Percentiles rank a stretch among this genome's conserved stretches.
phyloP scores from a whole-genome alignment of 352 stramenopile species.

The Phytophthora colocasiae region DNA sequence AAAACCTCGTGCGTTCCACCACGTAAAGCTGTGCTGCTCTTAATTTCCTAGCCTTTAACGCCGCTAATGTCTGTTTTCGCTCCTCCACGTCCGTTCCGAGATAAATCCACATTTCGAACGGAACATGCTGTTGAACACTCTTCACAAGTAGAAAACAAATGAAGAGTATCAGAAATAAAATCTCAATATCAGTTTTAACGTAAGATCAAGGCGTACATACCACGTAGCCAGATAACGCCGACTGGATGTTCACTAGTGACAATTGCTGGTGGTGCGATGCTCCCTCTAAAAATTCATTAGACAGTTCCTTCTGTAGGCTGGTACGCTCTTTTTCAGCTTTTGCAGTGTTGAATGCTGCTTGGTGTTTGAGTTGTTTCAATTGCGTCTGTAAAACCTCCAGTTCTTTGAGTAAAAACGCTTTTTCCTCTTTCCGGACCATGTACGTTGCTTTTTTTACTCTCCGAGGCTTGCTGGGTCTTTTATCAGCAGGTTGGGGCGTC shows the following conservation, averaged over 20 bases:
- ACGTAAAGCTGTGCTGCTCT: constrained; percentile 43
- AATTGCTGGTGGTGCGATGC: constrained; percentile 28
- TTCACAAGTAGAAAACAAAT: constrained; percentile 10
- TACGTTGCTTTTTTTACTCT: constrained; percentile 36
- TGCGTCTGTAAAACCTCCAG: constrained; percentile 36
- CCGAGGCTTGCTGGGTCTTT: constrained; percentile 16
- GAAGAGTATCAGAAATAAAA: too few species aligned
- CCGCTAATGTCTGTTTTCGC: constrained; percentile 40
- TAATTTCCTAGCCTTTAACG: constrained; percentile 41
- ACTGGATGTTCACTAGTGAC: constrained; percentile 43
- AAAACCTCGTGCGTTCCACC: constrained; percentile 42
- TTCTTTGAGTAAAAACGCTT: constrained; percentile 39
- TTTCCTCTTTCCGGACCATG: constrained; percentile 43
- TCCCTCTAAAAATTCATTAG: constrained; percentile 20
- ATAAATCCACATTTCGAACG: constrained; percentile 55
- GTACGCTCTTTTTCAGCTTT: constrained; percentile 16
- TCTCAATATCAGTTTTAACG: too few species aligned
- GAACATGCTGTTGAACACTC: constrained; percentile 43
- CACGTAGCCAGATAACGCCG: constrained; percentile 39
- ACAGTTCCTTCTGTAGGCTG: constrained; percentile 16
- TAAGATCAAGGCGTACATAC: constrained; percentile 7
- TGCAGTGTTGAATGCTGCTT: constrained; percentile 14
- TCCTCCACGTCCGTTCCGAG: constrained; percentile 39
- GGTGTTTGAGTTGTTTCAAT: constrained; percentile 32
- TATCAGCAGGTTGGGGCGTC: neutral